phyloP scores from a whole-genome alignment of 139 green algal genomes.

The Micromonas pusilla region DNA sequence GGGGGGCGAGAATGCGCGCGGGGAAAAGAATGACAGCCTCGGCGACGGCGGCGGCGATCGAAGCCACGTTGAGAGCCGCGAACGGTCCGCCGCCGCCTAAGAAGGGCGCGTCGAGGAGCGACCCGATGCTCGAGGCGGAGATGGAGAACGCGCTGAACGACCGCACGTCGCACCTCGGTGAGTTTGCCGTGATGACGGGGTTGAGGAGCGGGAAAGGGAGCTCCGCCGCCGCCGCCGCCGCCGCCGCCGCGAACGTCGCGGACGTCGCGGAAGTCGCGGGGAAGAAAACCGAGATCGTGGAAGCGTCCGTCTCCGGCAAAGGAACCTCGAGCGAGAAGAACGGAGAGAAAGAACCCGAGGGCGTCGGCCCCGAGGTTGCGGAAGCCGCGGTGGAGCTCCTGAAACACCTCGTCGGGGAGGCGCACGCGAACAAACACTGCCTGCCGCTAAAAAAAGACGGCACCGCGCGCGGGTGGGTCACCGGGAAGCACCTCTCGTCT shows the following conservation, averaged over 20 bases:
- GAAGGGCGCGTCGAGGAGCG: slow-evolving; percentile 1
- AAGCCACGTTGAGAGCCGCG: neutral
- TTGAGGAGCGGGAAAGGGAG: neutral
- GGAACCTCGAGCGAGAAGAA: no score
- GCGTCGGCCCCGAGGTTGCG: neutral
- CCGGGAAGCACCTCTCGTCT: neutral
- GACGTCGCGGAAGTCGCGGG: neutral
- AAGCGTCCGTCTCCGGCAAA: no score
- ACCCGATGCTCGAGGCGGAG: neutral
- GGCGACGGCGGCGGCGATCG: neutral
- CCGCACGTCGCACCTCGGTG: neutral
- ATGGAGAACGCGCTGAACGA: neutral
- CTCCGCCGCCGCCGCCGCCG: no score
- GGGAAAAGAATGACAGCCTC: no score
- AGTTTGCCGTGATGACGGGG: neutral
- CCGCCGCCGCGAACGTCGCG: neutral
- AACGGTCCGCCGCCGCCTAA: no score
- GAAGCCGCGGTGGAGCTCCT: neutral
- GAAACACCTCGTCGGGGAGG: neutral
- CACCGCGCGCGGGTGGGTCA: neutral
- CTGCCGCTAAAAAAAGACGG: neutral
- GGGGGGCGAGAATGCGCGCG: no score
- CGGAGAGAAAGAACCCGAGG: no score
- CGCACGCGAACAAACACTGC: neutral
- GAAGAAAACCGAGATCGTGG: no score